A percentile compares a stretch with the other conserved stretches of the same genome.
phyloP scores from a whole-genome alignment of 495 filamentous ascomycete genomes.

The Geoglossum glabrum region DNA sequence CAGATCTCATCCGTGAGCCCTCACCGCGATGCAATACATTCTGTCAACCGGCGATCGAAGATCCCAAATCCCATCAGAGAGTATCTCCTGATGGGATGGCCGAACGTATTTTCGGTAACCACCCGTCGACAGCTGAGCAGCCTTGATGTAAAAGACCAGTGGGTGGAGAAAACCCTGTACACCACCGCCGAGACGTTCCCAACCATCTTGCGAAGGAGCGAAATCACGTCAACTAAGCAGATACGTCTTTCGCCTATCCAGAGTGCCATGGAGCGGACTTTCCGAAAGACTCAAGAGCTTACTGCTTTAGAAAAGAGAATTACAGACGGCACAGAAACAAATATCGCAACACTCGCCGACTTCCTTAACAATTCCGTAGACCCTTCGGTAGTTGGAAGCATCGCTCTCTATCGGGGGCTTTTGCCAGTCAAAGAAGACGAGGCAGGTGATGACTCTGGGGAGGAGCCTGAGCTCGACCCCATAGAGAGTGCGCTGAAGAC shows the following conservation, averaged over 20 bases:
- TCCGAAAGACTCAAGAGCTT: constrained; percentile 78
- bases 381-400: constrained; percentile 41
- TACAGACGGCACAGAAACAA: constrained; percentile 49
- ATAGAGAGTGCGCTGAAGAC: constrained; percentile 71
- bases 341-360: constrained; percentile 45
- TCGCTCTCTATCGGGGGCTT: constrained; percentile 55
- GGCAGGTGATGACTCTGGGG: constrained; percentile 27
- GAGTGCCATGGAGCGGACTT: constrained; percentile 78
- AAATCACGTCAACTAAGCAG: constrained; percentile 52
- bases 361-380: constrained; percentile 55
- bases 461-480: constrained; percentile 32
- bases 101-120: constrained; percentile 52
- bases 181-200: constrained; percentile 75
- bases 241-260: constrained; percentile 53
- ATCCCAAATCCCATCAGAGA: constrained; percentile 69
- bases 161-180: constrained; percentile 72
- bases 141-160: constrained; percentile 44
- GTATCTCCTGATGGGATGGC: constrained; percentile 56
- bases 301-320: constrained; percentile 49
- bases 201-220: constrained; percentile 73
- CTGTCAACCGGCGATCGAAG: constrained; percentile 72
- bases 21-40: constrained; percentile 63
- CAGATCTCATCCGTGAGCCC: constrained; percentile 63
- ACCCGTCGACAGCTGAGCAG: constrained; percentile 44
- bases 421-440: constrained; percentile 31